These are phyloP conservation scores for Coniochaeta ligniaria DNA, from an alignment of 2,329 filamentous ascomycete species.

Conservation along the genomic window DNA sequence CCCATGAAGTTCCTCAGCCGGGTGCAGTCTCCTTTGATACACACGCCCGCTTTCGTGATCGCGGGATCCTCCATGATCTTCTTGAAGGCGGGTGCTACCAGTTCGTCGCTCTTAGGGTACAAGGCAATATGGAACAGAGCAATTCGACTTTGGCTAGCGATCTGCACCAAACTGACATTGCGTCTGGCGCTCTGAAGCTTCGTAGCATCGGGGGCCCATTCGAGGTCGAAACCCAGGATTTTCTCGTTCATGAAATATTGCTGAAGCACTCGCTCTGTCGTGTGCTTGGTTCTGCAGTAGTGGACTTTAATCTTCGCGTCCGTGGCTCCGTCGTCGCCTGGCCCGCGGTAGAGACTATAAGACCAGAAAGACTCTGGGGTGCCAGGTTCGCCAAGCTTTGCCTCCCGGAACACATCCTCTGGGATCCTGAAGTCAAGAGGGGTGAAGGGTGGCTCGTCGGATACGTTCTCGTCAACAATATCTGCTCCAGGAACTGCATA, in stretches of 20 bases:
- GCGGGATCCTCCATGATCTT: constrained; percentile 63
- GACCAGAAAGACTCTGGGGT: constrained; percentile 56
- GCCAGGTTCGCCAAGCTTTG: constrained; percentile 36
- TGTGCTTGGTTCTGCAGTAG: constrained; percentile 65
- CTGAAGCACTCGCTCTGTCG: constrained; percentile 59
- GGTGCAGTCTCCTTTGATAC: constrained; percentile 63
- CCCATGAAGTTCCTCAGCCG: constrained; percentile 60
- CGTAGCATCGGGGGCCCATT: constrained; percentile 60
- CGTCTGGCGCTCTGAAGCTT: constrained; percentile 44
- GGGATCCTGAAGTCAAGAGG: constrained; percentile 39
- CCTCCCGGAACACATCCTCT: constrained; percentile 36
- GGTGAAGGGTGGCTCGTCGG: constrained; percentile 26
- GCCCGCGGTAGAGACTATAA: constrained; percentile 57
- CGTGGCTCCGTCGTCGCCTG: constrained; percentile 27
- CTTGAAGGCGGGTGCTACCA: constrained; percentile 65
- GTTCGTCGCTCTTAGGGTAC: constrained; percentile 43
- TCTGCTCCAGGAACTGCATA: neutral
- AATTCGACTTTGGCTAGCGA: constrained; percentile 70
- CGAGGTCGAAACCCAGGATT: constrained; percentile 81
- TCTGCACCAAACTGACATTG: constrained; percentile 75
- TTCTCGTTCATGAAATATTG: constrained; percentile 61
- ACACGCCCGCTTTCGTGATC: constrained; percentile 71
- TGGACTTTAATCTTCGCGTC: constrained; percentile 57
- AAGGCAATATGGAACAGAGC: constrained; percentile 75
- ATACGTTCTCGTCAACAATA: constrained; percentile 3